Evolutionary conservation across 176 grass and related monocot genomes (phyloP).

Genomic region (Cymbopogon citratus): DNA sequence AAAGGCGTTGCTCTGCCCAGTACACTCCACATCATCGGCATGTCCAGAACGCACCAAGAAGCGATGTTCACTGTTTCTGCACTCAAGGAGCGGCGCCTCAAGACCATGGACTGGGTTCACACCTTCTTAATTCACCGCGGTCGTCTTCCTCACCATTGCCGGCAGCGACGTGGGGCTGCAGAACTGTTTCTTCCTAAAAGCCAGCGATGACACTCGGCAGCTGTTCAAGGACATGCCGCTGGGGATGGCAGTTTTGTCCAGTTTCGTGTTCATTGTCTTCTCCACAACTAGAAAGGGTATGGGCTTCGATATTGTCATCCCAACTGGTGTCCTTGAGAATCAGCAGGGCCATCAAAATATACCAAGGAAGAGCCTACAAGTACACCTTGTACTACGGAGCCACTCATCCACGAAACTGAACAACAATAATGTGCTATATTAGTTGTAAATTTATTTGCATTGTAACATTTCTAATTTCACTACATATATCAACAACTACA

Average conservation of each 20-base stretch:
- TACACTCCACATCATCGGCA: constrained; percentile 34
- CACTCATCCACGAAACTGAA: too few species aligned
- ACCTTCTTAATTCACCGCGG: too few species aligned
- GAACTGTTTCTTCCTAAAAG: constrained; percentile 27
- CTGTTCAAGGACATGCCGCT: constrained; percentile 40
- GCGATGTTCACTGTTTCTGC: neutral
- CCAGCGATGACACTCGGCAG: neutral
- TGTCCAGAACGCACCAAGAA: neutral
- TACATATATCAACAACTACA: too few species aligned
- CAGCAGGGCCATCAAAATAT: too few species aligned
- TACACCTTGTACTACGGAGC: too few species aligned
- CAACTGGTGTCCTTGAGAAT: too few species aligned
- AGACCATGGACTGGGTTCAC: too few species aligned
- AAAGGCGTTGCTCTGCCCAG: constrained; percentile 39
- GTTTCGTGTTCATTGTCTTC: constrained; percentile 39
- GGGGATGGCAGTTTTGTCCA: constrained; percentile 28
- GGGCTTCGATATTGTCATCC: too few species aligned
- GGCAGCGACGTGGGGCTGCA: constrained; percentile 29
- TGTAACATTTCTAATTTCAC: too few species aligned
- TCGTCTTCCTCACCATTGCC: constrained; percentile 6
- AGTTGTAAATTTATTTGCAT: too few species aligned
- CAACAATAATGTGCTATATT: too few species aligned
- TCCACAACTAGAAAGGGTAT: constrained; percentile 34
- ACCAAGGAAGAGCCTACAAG: too few species aligned
- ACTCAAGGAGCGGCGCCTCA: neutral